Evolutionary conservation across 2,329 filamentous ascomycete species (phyloP), one percentile per base, ranked within the genome.

Genomic region (Dendrostoma leiphaemia): DNA sequence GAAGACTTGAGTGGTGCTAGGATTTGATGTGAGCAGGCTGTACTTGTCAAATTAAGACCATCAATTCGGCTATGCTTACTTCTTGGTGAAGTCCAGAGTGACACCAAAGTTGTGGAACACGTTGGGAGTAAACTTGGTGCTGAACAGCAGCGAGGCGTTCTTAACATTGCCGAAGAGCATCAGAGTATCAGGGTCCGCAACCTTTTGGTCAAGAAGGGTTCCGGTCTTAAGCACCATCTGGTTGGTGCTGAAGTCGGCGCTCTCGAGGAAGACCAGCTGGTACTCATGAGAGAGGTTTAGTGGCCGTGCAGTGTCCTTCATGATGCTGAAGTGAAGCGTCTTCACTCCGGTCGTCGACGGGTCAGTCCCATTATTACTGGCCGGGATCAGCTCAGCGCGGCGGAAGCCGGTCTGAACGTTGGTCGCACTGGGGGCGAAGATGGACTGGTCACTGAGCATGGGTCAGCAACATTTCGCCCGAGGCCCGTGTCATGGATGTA

Each of bases 61-160:
- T 10, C 12, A 6, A 13, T 7, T 15, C 2, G 9, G 26, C 8
- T 34, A 3, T 19, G 68, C 77, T 44, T 67, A 83, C 80, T 81
- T 78, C 51, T 76, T 70, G 47, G 71, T 69, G 65, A 82, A 86
- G 65, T 86, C 77, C 13, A 84, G 69, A 21, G 74, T 79, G 29
- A 85, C 51, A 8, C 76, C 83, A 71, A 85, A 86, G 71, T 86
- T 86, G 65, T 85, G 80, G 74, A 82, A 84, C 19, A 74, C 69
- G 13, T 66, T 73, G 31, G 69, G 63, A n/a, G 74, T 70, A 51
- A 84, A 84, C 2, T 74, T 71, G 0, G 75, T 74, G 24, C 70
- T 73, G 65, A 78, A 85, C 6, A 86, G 67, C 28, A 75, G 64
- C 49, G 70, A 65, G n/a, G 76, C 72, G 57, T 74, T 72, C 53